phyloP scores from a whole-genome alignment of 371 early-diverging fungal genomes.

The Dichotomocladium elegans region DNA sequence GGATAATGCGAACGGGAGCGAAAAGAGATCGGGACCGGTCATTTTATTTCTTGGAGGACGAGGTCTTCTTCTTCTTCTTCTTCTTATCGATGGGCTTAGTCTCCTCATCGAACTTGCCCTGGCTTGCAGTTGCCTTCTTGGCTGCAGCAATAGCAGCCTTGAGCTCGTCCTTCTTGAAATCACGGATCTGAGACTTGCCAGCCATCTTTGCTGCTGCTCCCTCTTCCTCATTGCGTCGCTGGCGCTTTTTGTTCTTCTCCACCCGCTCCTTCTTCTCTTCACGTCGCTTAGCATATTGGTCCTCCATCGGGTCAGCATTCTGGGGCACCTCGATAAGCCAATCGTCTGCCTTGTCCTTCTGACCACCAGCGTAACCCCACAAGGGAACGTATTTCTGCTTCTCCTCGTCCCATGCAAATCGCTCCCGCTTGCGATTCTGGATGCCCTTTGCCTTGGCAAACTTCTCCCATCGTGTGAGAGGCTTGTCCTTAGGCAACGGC shows the following conservation, averaged over 20 bases:
- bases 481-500: constrained; percentile 85
- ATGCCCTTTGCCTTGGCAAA: constrained; percentile 99
- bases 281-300: constrained; percentile 72
- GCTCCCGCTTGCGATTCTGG: constrained; percentile 79
- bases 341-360: constrained; percentile 70
- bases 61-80: constrained; percentile 3
- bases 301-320: constrained; percentile 79
- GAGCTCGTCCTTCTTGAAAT: constrained; percentile 66
- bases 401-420: constrained; percentile 87
- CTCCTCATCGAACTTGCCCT: constrained; percentile 86
- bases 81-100: constrained; percentile 32
- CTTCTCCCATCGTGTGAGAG: constrained; percentile 97
- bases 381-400: constrained; percentile 84
- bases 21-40: too few species aligned
- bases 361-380: constrained; percentile 86
- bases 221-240: constrained; percentile 82
- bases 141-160: constrained; percentile 62
- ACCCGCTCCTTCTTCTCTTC: constrained; percentile 87
- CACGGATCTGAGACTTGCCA: constrained; percentile 44
- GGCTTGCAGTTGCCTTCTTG: constrained; percentile 79
- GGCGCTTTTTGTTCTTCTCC: constrained; percentile 82
- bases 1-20: too few species aligned
- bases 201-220: constrained; percentile 51
- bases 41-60: neutral
- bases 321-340: constrained; percentile 93